Evolutionary conservation across 495 filamentous ascomycete genomes (phyloP), one percentile per base, ranked within the genome.

Genomic region (Evansstolkia leycettana): DNA sequence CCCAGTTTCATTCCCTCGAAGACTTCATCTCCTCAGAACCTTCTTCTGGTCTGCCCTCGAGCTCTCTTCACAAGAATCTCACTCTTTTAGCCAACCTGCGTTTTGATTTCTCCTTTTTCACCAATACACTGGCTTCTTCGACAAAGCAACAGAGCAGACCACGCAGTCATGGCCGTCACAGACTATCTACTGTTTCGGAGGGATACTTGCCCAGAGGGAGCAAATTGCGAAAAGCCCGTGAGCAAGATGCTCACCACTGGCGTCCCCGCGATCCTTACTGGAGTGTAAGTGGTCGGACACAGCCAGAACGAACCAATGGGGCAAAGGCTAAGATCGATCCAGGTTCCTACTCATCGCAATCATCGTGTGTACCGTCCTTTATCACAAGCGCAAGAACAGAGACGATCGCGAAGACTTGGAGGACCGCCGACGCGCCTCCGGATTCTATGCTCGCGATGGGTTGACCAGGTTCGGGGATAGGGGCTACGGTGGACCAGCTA

Each of bases 401-500:
- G 39, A 42, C 18, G 29, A 42, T 9, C 28, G 27, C n/a, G 39
- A 42, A 28, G 39, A 42, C 12, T 28, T 37, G 16, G 39, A 42
- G 34, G 39, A 42, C 1, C 39, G 28, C 5, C 19, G 16, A 1
- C 39, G 34, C 1, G 1, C 6, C 14, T 37, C 34, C 0, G 39
- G 39, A 7, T 42, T 31, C 34, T 42, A 42, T 16, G 34, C 26
- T 14, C 34, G 34, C 34, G 31, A 42, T 25, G 38, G 26, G 5
- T 26, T 28, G 3, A 26, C 29, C 11, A 31, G 38, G 10, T 40
- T 42, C 23, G 41, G 35, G 28, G 31, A 32, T 8, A n/a, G 30
- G n/a, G 29, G n/a, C 11, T 24, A 28, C 14, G 9, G 12, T 5
- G 28, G 14, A n/a, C 14, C 14, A 15, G 28, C 4, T 5, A 5